Conservation (phyloP, 2,329 filamentous ascomycete species). For the Periconia digitata region DNA sequence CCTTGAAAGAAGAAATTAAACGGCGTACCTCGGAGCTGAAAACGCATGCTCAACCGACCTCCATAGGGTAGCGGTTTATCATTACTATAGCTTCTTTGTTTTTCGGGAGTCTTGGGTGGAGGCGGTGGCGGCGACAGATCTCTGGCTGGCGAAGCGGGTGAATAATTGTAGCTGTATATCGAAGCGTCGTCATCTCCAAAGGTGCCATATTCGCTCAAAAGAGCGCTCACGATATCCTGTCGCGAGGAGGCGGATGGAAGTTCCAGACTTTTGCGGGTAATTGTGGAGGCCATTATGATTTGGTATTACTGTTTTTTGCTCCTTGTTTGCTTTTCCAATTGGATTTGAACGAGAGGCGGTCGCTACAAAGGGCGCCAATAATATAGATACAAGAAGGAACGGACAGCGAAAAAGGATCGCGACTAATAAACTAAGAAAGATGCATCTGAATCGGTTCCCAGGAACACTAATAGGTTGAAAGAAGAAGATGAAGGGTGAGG, state of each 20-base stretch:
- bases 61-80: slow-evolving; percentile 27
- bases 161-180: slow-evolving; percentile 19
- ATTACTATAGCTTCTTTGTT: slow-evolving; percentile 18
- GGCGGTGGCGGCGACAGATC: slow-evolving; percentile 35
- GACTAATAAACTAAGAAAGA: not conserved
- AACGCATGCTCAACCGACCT: slow-evolving; percentile 28
- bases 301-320: not conserved
- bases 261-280: slow-evolving; percentile 23
- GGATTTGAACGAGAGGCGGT: not conserved
- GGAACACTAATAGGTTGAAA: slow-evolving; percentile 12
- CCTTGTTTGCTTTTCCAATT: no score
- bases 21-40: slow-evolving; percentile 39
- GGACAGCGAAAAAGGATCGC: slow-evolving; percentile 3
- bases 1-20: slow-evolving; percentile 1
- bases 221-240: slow-evolving; percentile 42
- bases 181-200: slow-evolving; percentile 28
- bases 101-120: slow-evolving; percentile 19
- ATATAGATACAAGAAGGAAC: slow-evolving; percentile 2
- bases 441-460: not conserved
- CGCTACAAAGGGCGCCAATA: not conserved
- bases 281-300: slow-evolving; percentile 29
- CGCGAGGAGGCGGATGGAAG: slow-evolving; percentile 30
- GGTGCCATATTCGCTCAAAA: slow-evolving; percentile 42
- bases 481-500: slow-evolving; percentile 22
- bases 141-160: slow-evolving; percentile 28